These are phyloP conservation scores for Cladosporium oxysporum DNA, from an alignment of 2,329 filamentous ascomycete species.

Conservation along the genomic window DNA sequence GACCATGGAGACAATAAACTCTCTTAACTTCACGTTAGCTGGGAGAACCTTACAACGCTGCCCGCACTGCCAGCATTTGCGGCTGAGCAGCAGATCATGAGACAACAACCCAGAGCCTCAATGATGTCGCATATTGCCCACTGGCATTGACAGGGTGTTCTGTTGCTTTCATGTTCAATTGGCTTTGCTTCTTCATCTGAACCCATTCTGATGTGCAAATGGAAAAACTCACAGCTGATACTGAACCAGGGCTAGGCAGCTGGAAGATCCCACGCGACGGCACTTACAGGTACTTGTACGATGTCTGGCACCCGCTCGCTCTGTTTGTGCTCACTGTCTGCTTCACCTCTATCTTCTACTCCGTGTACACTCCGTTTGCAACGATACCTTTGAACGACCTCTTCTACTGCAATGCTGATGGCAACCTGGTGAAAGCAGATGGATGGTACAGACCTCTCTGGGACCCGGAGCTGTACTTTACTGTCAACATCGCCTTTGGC, in stretches of 20 bases:
- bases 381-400: not conserved
- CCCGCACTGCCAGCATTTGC: not conserved
- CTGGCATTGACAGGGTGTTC: not conserved
- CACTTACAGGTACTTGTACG: not conserved
- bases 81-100: not conserved
- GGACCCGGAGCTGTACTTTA: constrained; percentile 21
- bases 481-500: constrained; percentile 22
- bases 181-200: not conserved
- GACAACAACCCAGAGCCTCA: not conserved
- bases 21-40: not conserved
- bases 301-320: not conserved
- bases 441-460: constrained; percentile 13
- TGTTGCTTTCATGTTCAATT: too few species aligned
- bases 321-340: not conserved
- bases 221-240: not conserved
- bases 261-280: not conserved
- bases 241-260: not conserved
- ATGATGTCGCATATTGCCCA: not conserved
- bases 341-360: not conserved
- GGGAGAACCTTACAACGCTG: not conserved
- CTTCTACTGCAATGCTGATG: constrained; percentile 18
- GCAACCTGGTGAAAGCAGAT: constrained; percentile 1
- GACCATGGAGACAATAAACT: not conserved
- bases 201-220: not conserved
- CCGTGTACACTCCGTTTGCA: not conserved